Conservation (phyloP, 2,329 filamentous ascomycete genomes). For the Cladophialophora chaetospira region DNA sequence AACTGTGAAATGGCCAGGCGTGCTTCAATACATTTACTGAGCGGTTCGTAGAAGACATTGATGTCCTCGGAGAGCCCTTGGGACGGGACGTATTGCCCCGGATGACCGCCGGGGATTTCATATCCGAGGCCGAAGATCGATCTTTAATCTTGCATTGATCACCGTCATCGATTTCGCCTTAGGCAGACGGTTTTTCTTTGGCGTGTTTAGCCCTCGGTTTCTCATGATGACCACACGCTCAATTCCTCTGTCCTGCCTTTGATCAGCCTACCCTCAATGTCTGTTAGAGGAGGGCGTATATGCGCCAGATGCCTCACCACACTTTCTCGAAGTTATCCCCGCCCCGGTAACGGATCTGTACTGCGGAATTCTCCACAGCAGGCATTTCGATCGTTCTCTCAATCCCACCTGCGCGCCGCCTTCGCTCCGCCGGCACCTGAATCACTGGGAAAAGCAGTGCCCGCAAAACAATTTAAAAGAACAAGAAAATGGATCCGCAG, state of each 20-base stretch:
- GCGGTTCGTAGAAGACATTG: too few species aligned
- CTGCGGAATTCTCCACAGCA: constrained; percentile 3
- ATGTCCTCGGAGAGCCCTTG: too few species aligned
- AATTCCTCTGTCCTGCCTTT: not conserved
- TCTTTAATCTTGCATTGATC: not conserved
- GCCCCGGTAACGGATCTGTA: not conserved
- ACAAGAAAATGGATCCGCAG: constrained; percentile 77
- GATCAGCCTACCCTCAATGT: constrained; percentile 16
- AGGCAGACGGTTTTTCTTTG: constrained; percentile 15
- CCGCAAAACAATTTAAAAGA: constrained; percentile 70
- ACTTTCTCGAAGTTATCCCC: constrained; percentile 4
- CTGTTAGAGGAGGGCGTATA: constrained; percentile 25
- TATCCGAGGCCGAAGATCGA: constrained; percentile 1
- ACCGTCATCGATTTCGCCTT: constrained; percentile 13
- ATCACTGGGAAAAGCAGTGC: constrained; percentile 71
- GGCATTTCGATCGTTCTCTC: constrained; percentile 23
- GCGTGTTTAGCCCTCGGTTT: constrained; percentile 1
- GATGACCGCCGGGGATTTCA: not conserved
- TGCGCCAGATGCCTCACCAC: constrained; percentile 27
- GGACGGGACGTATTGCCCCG: not conserved
- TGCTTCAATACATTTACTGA: too few species aligned
- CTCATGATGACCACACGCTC: not conserved
- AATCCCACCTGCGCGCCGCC: constrained; percentile 37
- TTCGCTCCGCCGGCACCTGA: constrained; percentile 76
- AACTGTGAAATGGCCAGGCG: too few species aligned